These are phyloP conservation scores for Galerina sulciceps DNA, from an alignment of 768 basidiomycete genomes.

Conservation along the genomic window DNA sequence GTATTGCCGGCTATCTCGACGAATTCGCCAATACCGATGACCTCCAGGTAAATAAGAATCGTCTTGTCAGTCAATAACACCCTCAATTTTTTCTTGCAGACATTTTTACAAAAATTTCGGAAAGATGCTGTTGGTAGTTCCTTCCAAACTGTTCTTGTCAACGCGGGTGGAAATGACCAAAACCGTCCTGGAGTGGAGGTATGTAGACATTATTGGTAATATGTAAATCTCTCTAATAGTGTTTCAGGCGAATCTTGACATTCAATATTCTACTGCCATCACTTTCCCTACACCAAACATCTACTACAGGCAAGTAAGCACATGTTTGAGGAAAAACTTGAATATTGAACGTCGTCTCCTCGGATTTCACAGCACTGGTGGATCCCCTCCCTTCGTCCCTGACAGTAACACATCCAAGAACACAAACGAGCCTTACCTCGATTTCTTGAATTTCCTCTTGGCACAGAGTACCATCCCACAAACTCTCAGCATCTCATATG, in stretches of 20 bases:
- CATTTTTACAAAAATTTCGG: slow-evolving; percentile 57
- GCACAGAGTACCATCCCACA: slow-evolving; percentile 52
- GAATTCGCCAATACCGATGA: slow-evolving; percentile 64
- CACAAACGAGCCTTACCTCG: slow-evolving; percentile 70
- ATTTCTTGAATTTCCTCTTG: slow-evolving; percentile 63
- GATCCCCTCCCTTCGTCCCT: slow-evolving; percentile 62
- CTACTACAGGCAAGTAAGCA: slow-evolving; percentile 50
- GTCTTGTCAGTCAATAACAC: background rate
- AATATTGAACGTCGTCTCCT: slow-evolving; percentile 1
- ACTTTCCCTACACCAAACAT: slow-evolving; percentile 63
- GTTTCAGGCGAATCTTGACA: slow-evolving; percentile 65
- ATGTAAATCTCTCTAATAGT: background rate
- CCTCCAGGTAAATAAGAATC: slow-evolving; percentile 45
- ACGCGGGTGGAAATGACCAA: slow-evolving; percentile 63
- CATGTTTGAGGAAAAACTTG: background rate
- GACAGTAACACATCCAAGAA: slow-evolving; percentile 52
- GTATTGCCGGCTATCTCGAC: slow-evolving; percentile 60
- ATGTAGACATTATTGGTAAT: slow-evolving; percentile 3
- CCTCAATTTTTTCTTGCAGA: slow-evolving; percentile 39
- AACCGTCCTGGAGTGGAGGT: slow-evolving; percentile 60
- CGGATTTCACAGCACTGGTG: slow-evolving; percentile 61
- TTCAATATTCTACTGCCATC: slow-evolving; percentile 66
- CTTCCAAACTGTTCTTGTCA: slow-evolving; percentile 49
- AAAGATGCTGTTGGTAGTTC: slow-evolving; percentile 47
- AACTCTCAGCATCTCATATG: slow-evolving; percentile 66